phyloP scores from a whole-genome alignment of 495 filamentous ascomycete species.

The Penicillium samsonianum region DNA sequence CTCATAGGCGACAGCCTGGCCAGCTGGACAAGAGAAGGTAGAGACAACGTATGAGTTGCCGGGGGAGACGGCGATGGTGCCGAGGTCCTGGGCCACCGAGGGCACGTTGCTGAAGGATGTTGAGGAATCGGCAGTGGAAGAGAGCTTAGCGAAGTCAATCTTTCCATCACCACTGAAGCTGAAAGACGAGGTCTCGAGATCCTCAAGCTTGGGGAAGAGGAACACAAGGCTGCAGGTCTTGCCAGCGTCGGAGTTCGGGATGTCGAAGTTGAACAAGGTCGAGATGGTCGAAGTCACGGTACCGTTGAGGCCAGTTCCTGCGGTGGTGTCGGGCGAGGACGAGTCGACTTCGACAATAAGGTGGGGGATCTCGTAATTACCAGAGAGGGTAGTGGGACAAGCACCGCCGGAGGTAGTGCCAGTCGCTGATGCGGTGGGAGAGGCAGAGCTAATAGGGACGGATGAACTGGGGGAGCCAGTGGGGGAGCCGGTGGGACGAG shows the following conservation, averaged over 20 bases:
- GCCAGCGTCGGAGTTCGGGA: constrained; percentile 51
- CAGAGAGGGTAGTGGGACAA: constrained; percentile 55
- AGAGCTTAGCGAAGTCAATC: constrained; percentile 54
- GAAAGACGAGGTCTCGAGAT: constrained; percentile 58
- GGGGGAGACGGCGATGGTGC: constrained; percentile 49
- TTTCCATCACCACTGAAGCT: constrained; percentile 59
- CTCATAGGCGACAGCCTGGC: constrained; percentile 50
- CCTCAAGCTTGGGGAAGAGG: constrained; percentile 56
- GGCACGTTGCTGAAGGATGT: constrained; percentile 57
- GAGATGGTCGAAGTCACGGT: constrained; percentile 56
- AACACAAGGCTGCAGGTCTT: constrained; percentile 68
- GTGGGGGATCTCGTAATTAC: constrained; percentile 61
- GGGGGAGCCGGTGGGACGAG: constrained; percentile 16
- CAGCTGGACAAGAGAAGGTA: constrained; percentile 58
- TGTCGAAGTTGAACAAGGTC: constrained; percentile 70
- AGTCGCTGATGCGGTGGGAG: constrained; percentile 16
- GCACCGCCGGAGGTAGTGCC: constrained; percentile 23
- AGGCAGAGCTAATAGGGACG: constrained; percentile 14
- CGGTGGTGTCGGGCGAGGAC: constrained; percentile 49
- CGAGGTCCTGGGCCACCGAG: constrained; percentile 45
- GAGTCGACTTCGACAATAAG: constrained; percentile 67
- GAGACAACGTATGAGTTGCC: constrained; percentile 59
- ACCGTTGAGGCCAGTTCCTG: constrained; percentile 57
- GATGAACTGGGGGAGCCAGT: constrained; percentile 3
- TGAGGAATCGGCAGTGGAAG: constrained; percentile 31